Evolutionary conservation across 306 rosid genomes (phyloP).

Genomic region (Lathyrus tuberosus): DNA sequence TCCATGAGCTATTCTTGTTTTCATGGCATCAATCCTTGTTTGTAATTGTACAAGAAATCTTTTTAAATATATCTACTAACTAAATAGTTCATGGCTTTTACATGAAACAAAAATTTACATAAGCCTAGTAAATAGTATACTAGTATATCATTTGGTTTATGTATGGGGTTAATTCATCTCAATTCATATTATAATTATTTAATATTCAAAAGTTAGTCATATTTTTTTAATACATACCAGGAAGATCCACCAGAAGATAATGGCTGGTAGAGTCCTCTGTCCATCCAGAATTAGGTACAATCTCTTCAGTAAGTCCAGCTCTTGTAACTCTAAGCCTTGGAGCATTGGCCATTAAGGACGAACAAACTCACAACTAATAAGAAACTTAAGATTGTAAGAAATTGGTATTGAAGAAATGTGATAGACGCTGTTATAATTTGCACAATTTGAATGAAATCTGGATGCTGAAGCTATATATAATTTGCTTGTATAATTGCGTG

Average conservation of each 20-base stretch:
- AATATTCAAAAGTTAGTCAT: background rate
- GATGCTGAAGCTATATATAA: slow-evolving; percentile 24
- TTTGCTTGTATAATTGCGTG: slow-evolving; percentile 29
- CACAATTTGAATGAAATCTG: slow-evolving; percentile 25
- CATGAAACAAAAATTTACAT: background rate
- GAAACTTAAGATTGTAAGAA: slow-evolving; percentile 24
- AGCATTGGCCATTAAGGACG: slow-evolving; percentile 51
- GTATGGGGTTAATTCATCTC: background rate
- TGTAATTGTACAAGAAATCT: background rate
- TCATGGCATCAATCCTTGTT: background rate
- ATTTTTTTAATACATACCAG: slow-evolving; percentile 59
- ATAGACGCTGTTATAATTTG: slow-evolving; percentile 7
- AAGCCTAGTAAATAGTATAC: background rate
- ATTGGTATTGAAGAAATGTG: slow-evolving; percentile 31
- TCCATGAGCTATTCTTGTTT: background rate
- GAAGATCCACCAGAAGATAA: slow-evolving; percentile 73
- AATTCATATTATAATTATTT: slow-evolving; percentile 25
- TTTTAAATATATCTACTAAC: background rate
- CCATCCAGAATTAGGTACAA: slow-evolving; percentile 63
- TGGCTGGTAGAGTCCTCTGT: slow-evolving; percentile 57
- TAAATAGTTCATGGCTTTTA: background rate
- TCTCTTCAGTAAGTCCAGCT: slow-evolving; percentile 40
- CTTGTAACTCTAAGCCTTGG: slow-evolving; percentile 37
- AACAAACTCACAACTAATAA: slow-evolving; percentile 1
- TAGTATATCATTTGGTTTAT: too few relatives aligned